Conservation (phyloP, 352 stramenopile genomes). For the Globisporangium cystogenes region DNA sequence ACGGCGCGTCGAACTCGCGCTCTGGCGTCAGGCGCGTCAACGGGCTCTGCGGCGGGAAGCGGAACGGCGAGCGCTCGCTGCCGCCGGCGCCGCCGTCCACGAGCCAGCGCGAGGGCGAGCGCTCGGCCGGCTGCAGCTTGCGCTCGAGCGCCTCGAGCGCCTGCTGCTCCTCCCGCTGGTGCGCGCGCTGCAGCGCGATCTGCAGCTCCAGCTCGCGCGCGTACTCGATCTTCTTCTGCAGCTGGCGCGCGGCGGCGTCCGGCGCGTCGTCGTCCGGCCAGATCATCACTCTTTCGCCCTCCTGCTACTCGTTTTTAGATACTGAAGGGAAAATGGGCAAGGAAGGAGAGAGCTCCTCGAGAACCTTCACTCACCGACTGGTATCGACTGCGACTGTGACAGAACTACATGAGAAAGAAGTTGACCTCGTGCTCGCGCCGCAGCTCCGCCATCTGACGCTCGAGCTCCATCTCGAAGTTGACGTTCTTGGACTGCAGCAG, state of each 20-base stretch:
- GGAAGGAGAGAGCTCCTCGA: too few relatives aligned
- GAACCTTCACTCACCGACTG: background rate
- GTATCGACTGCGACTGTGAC: background rate
- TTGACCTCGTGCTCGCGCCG: conserved; percentile 59
- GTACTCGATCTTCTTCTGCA: conserved; percentile 58
- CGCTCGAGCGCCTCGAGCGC: conserved; percentile 54
- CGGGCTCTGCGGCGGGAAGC: conserved; percentile 9
- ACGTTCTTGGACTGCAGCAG: conserved; percentile 56
- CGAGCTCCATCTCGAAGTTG: conserved; percentile 45
- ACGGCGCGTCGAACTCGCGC: background rate
- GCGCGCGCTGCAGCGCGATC: conserved; percentile 50
- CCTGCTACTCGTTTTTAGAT: too few relatives aligned
- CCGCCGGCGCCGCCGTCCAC: conserved; percentile 38
- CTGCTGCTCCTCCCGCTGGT: conserved; percentile 42
- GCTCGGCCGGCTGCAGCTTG: conserved; percentile 37
- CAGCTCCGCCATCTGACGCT: conserved; percentile 44
- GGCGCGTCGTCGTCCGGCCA: conserved; percentile 43
- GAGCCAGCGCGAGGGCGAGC: conserved; percentile 68
- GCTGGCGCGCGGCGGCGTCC: conserved; percentile 29
- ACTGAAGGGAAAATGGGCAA: too few relatives aligned
- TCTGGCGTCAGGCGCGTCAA: background rate
- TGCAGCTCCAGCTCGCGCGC: conserved; percentile 63
- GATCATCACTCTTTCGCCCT: too few relatives aligned
- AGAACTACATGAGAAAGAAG: conserved; percentile 38
- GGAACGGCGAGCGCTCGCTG: conserved; percentile 11